Conservation (phyloP, 495 filamentous ascomycete genomes). For the Cudoniella acicularis region DNA sequence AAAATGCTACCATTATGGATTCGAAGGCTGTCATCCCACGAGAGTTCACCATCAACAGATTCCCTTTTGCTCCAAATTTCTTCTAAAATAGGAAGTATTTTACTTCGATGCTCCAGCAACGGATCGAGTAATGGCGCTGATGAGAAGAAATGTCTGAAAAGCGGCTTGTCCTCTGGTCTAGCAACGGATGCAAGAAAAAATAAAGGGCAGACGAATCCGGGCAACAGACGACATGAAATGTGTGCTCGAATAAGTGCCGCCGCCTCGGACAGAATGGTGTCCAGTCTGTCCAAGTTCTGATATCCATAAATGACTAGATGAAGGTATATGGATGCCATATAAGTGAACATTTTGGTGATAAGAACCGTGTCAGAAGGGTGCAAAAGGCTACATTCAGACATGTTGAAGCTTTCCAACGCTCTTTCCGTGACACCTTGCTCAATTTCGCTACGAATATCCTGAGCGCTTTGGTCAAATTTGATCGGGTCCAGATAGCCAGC, state of each 20-base stretch:
- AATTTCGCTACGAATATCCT: conserved; percentile 8
- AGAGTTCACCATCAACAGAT: neutral
- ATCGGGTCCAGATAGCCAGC: neutral
- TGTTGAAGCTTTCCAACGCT: neutral
- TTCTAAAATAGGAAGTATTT: conserved; percentile 14
- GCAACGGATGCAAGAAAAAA: conserved; percentile 18
- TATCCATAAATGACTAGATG: conserved; percentile 14
- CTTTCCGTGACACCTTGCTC: neutral
- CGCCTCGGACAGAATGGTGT: conserved; percentile 7
- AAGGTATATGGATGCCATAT: conserved; percentile 13
- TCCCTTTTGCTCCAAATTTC: conserved; percentile 15
- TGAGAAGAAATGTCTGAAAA: conserved; percentile 15
- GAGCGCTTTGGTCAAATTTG: neutral
- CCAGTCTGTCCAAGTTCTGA: conserved; percentile 1
- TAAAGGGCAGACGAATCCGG: conserved; percentile 11
- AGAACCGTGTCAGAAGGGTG: neutral
- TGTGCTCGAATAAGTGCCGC: conserved; percentile 10
- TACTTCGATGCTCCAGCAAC: conserved; percentile 12
- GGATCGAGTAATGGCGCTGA: conserved; percentile 13
- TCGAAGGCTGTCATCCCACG: conserved; percentile 14
- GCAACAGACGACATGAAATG: conserved; percentile 6
- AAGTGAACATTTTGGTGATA: conserved; percentile 14
- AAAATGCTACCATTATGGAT: conserved; percentile 9
- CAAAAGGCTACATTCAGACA: neutral
- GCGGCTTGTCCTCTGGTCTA: conserved; percentile 7